phyloP scores from a whole-genome alignment of 345 rosid species.

The Bretschneidera sinensis region DNA sequence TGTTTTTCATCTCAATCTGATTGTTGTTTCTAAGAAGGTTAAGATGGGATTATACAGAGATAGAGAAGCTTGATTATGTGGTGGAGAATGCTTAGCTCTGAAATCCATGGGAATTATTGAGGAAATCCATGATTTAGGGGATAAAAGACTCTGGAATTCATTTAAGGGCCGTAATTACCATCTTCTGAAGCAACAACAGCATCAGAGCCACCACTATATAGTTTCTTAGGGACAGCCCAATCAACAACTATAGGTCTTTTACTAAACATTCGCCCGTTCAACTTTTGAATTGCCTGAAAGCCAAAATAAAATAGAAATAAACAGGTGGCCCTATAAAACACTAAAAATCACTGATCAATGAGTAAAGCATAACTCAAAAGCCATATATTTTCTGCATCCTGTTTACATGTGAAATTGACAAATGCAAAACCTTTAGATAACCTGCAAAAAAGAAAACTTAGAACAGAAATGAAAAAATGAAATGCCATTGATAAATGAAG shows the following conservation, averaged over 20 bases:
- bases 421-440: slow-evolving; percentile 89
- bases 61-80: too few relatives aligned
- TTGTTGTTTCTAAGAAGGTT: too few relatives aligned
- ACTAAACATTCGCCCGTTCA: slow-evolving; percentile 68
- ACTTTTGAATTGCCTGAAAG: slow-evolving; percentile 81
- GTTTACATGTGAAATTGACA: slow-evolving; percentile 88
- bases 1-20: too few relatives aligned
- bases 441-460: slow-evolving; percentile 41
- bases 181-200: slow-evolving; percentile 41
- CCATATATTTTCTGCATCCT: slow-evolving; percentile 78
- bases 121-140: too few relatives aligned
- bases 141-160: neutral
- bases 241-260: slow-evolving; percentile 90
- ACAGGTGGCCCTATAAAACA: slow-evolving; percentile 9
- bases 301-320: slow-evolving; percentile 5
- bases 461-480: neutral
- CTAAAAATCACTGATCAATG: slow-evolving; percentile 2
- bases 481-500: neutral
- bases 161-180: slow-evolving; percentile 40
- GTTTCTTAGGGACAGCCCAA: slow-evolving; percentile 93
- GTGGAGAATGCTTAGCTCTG: too few relatives aligned
- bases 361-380: slow-evolving; percentile 15
- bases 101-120: too few relatives aligned
- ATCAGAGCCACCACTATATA: slow-evolving; percentile 46
- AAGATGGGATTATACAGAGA: too few relatives aligned